These are phyloP conservation scores for thale cress (Arabidopsis thaliana) DNA, from an alignment of 345 rosid genomes.

Conservation along the genomic window DNA sequence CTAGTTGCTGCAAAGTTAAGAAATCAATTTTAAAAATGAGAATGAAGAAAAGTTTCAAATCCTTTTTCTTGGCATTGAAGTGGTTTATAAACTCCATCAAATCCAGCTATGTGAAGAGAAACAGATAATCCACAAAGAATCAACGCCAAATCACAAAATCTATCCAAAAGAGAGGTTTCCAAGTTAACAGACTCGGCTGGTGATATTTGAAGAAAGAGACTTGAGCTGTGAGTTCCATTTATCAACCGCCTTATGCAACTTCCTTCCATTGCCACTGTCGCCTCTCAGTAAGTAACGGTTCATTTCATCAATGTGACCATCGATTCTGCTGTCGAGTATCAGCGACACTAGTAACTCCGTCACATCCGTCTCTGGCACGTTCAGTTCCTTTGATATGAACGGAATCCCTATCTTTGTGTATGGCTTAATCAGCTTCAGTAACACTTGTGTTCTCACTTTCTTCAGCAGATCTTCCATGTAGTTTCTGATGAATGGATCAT, in stretches of 20 bases:
- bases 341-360: slow-evolving; percentile 89
- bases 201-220: slow-evolving; percentile 68
- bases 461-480: slow-evolving; percentile 96
- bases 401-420: slow-evolving; percentile 92
- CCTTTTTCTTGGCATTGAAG: not conserved
- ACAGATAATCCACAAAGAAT: not conserved
- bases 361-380: slow-evolving; percentile 93
- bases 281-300: slow-evolving; percentile 90
- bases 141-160: not conserved
- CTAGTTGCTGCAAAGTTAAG: not conserved
- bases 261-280: slow-evolving; percentile 94
- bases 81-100: slow-evolving; percentile 30
- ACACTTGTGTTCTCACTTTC: slow-evolving; percentile 97
- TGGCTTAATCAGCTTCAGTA: slow-evolving; percentile 97
- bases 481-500: slow-evolving; percentile 92
- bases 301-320: slow-evolving; percentile 98
- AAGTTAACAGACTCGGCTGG: slow-evolving; percentile 72
- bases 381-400: slow-evolving; percentile 94
- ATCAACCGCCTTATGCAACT: slow-evolving; percentile 83
- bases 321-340: slow-evolving; percentile 89
- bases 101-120: slow-evolving; percentile 17
- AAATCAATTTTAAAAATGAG: not conserved
- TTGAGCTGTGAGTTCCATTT: slow-evolving; percentile 95
- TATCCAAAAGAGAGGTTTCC: not conserved
- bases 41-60: not conserved